Percentiles rank a stretch among this genome's conserved stretches.
phyloP scores from a whole-genome alignment of 2,329 filamentous ascomycete species.

The Onygenales sp. region DNA sequence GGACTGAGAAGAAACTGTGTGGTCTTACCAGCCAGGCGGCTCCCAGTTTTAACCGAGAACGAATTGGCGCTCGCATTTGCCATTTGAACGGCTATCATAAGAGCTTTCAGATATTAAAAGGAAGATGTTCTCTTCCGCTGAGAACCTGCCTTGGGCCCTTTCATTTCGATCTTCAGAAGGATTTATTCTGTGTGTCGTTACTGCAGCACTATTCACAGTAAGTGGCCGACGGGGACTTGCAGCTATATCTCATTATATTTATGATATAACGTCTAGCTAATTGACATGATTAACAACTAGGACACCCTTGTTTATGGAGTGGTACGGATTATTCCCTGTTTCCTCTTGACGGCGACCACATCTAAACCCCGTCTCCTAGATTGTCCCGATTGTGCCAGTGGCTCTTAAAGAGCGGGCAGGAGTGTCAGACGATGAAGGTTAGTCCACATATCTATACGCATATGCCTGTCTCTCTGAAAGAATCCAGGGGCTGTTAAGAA shows the following conservation, averaged over 20 bases:
- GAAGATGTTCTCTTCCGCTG: no score
- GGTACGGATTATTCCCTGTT: background rate
- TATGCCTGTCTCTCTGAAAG: background rate
- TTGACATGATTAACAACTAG: background rate
- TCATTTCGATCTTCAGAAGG: constrained; percentile 1
- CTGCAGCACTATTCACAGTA: constrained; percentile 1
- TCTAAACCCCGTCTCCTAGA: background rate
- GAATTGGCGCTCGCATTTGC: no score
- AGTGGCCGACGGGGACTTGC: background rate
- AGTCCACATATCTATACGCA: background rate
- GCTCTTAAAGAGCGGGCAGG: background rate
- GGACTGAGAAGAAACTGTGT: no score
- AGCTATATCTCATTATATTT: no score
- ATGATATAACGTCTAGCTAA: background rate
- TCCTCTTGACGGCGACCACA: background rate
- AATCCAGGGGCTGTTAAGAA: background rate
- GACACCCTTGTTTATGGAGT: constrained; percentile 3
- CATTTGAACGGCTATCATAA: no score
- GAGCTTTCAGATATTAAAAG: no score
- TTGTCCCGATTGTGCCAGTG: constrained; percentile 1
- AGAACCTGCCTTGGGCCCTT: background rate
- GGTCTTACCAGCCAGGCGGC: no score
- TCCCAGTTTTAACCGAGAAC: no score
- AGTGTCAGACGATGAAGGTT: background rate
- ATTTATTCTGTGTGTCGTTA: background rate